phyloP scores from a whole-genome alignment of 2,329 filamentous ascomycete genomes.

The Cladosporium sp. region DNA sequence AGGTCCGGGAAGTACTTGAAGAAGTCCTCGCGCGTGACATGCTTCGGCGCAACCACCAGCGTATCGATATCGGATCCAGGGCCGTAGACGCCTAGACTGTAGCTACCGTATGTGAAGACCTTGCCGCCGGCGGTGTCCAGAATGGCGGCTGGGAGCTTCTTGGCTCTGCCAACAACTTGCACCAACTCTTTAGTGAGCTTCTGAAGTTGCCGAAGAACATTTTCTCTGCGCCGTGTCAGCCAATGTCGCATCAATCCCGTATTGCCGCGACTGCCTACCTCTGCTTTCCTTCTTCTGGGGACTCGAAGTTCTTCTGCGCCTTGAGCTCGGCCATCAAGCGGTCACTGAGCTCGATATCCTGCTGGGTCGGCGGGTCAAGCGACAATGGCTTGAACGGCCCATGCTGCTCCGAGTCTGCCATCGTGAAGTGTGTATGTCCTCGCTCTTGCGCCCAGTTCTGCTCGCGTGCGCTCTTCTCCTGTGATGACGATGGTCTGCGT shows the following conservation, averaged over 20 bases:
- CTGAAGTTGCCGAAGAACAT: constrained; percentile 75
- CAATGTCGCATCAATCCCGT: not conserved
- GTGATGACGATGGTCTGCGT: not conserved
- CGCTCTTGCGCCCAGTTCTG: not conserved
- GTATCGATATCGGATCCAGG: constrained; percentile 98
- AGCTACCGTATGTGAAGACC: constrained; percentile 95
- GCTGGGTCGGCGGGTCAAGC: constrained; percentile 69
- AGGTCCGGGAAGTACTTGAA: constrained; percentile 84
- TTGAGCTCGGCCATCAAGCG: constrained; percentile 81
- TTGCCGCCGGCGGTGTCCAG: constrained; percentile 85
- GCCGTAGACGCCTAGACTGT: constrained; percentile 87
- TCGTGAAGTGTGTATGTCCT: constrained; percentile 3
- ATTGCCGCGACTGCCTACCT: constrained; percentile 54
- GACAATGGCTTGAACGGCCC: constrained; percentile 88
- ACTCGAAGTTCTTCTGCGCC: constrained; percentile 88
- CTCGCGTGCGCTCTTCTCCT: not conserved
- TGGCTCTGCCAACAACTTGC: constrained; percentile 72
- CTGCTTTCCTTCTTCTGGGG: constrained; percentile 76
- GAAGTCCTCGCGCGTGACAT: constrained; percentile 86
- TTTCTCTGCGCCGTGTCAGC: constrained; percentile 53
- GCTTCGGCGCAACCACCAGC: constrained; percentile 85
- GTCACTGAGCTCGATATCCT: constrained; percentile 75
- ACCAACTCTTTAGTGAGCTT: constrained; percentile 84
- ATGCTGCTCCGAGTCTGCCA: constrained; percentile 38
- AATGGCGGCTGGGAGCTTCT: constrained; percentile 71